Evolutionary conservation across 495 filamentous ascomycete genomes (phyloP), one percentile per base, ranked within the genome.

Genomic region (Staphylotrichum longicolle): DNA sequence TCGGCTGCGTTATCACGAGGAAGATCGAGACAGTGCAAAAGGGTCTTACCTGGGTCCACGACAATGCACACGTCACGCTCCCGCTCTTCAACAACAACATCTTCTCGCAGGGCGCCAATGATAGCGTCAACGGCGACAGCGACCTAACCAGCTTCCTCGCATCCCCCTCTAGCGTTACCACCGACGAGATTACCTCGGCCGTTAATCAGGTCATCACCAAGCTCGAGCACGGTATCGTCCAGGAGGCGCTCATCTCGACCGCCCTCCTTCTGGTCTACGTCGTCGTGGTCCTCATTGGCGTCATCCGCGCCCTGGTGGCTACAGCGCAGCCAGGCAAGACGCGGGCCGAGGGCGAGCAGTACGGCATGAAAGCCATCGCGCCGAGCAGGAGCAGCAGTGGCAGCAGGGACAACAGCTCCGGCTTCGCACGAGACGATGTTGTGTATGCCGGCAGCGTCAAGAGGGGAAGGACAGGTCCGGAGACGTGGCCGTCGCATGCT

Each of bases 11-110:
- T 10, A 81, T 95, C 57, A 84, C 80, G n/a, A 72, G 91, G 60
- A 93, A 93, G 75, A 73, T 93, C 60, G 83, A 84, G 12, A 77
- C 85, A 10, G 81, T 98, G 63, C 80, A 98, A 70, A 86, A 87
- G 65, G 94, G 88, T 8, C 83, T 98, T 0, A 95, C 89, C 0
- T 98, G 92, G 91, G 87, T 95, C 39, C 79, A 86, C 59, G 87
- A 98, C 65, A 70, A 97, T 66, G 92, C 95, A 2, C 83, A 95
- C 53, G 81, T 98, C 64, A 75, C 85, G 60, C 88, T 98, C 68
- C 94, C 95, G 1, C 69, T 82, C 27, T 83, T 98, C 37, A 81
- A 83, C 33, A 86, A 90, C 68, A 81, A 96, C 67, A 88, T 88
- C 34, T 96, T 98, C 80, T 91, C 90, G 53, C 76, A 85, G 42